phyloP scores from a whole-genome alignment of 257 asterid genomes.

The Solanum microdontum region DNA sequence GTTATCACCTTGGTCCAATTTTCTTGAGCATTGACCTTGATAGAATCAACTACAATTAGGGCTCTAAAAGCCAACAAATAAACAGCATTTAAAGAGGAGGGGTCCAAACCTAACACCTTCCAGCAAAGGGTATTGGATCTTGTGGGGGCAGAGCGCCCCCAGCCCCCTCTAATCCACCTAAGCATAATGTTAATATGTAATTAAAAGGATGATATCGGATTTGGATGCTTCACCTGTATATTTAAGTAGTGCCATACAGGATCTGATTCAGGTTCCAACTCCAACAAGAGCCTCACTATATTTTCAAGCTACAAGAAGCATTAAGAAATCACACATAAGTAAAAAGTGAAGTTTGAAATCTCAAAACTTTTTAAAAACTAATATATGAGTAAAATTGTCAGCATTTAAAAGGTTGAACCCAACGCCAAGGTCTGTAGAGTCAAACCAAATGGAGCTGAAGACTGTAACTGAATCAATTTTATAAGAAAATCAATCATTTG shows the following conservation, averaged over 20 bases:
- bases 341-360: not conserved
- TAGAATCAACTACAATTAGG: not conserved
- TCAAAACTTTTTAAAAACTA: not conserved
- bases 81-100: not conserved
- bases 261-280: constrained; percentile 96
- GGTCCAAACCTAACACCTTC: not conserved
- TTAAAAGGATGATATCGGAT: not conserved
- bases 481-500: not conserved
- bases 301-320: constrained; percentile 84
- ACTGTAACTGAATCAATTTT: not conserved
- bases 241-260: constrained; percentile 90
- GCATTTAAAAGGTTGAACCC: not conserved
- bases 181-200: not conserved
- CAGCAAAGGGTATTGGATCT: not conserved
- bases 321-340: constrained; percentile 6
- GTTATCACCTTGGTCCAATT: not conserved
- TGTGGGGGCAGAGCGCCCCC: not conserved
- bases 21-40: not conserved
- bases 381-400: not conserved
- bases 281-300: constrained; percentile 81
- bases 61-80: not conserved
- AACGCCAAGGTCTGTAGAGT: not conserved
- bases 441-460: not conserved
- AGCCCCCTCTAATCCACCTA: not conserved
- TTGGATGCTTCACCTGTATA: constrained; percentile 51